These are phyloP conservation scores for Populus pruinosa DNA, from an alignment of 345 rosid species.

Conservation along the genomic window DNA sequence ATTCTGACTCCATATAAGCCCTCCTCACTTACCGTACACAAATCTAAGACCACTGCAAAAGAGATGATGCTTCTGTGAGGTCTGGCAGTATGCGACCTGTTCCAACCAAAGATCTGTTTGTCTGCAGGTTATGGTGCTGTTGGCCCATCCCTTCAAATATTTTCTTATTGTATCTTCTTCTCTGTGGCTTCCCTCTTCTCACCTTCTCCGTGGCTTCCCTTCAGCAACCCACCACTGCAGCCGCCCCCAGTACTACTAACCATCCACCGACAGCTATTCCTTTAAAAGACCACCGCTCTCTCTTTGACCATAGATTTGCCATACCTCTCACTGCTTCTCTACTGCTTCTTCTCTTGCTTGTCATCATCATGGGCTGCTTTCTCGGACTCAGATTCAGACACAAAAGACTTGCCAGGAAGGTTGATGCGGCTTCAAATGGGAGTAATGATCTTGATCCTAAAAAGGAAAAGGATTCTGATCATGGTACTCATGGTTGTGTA, in stretches of 20 bases:
- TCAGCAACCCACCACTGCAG: neutral
- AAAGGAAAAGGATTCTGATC: neutral
- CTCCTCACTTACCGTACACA: neutral
- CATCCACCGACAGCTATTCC: slow-evolving; percentile 24
- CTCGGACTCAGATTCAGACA: slow-evolving; percentile 23
- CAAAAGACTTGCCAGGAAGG: neutral
- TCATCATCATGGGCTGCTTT: slow-evolving; percentile 42
- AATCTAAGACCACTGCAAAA: neutral
- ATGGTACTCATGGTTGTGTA: slow-evolving; percentile 12
- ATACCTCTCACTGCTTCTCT: slow-evolving; percentile 3
- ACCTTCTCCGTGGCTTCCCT: slow-evolving; percentile 32
- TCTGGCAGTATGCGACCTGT: neutral
- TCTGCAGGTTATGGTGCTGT: slow-evolving; percentile 18
- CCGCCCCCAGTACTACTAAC: neutral
- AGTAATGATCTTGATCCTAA: neutral
- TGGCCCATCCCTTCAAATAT: slow-evolving; percentile 12
- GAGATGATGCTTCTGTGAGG: slow-evolving; percentile 3
- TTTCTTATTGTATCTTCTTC: slow-evolving; percentile 1
- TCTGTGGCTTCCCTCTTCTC: slow-evolving; percentile 7
- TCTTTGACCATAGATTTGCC: slow-evolving; percentile 2
- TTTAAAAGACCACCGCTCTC: slow-evolving; percentile 11
- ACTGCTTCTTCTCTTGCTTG: slow-evolving; percentile 5
- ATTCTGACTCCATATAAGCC: neutral
- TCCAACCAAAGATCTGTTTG: slow-evolving; percentile 13
- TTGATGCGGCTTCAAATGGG: neutral